Conservation (phyloP, 139 green algal genomes). For the Chlorella sp. region DNA sequence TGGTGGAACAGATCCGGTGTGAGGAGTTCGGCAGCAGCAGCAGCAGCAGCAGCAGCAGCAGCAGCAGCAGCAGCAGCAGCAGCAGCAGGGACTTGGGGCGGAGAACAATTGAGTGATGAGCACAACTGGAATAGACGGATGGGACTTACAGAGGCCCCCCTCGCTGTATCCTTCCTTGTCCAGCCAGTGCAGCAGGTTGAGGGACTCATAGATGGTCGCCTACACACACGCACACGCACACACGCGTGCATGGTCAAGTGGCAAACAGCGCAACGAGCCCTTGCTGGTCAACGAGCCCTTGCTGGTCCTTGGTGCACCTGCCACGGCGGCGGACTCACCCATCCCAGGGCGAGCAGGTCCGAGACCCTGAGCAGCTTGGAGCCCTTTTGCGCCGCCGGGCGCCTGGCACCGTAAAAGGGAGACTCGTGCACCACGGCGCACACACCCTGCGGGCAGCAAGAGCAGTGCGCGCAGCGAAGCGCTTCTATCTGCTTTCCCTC, state of each 20-base stretch:
- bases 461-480: too few relatives aligned
- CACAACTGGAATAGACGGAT: too few relatives aligned
- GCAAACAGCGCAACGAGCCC: neutral
- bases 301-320: neutral
- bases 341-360: constrained; percentile 78
- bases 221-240: neutral
- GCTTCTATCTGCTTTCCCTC: too few relatives aligned
- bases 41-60: neutral
- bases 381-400: constrained; percentile 61
- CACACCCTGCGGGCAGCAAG: constrained; percentile 50
- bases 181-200: constrained; percentile 66
- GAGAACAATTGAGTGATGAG: too few relatives aligned
- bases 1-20: neutral
- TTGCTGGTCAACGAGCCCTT: neutral
- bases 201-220: constrained; percentile 75
- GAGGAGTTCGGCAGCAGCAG: neutral
- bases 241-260: neutral
- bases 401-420: constrained; percentile 71
- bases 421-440: constrained; percentile 68
- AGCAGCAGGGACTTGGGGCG: too few relatives aligned
- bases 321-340: neutral
- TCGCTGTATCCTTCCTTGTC: constrained; percentile 34
- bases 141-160: constrained; percentile 3
- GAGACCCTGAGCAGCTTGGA: constrained; percentile 69
- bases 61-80: too few relatives aligned